Base-by-base conservation (phyloP, 306 rosid genomes). In the Vicia sativa region DNA sequence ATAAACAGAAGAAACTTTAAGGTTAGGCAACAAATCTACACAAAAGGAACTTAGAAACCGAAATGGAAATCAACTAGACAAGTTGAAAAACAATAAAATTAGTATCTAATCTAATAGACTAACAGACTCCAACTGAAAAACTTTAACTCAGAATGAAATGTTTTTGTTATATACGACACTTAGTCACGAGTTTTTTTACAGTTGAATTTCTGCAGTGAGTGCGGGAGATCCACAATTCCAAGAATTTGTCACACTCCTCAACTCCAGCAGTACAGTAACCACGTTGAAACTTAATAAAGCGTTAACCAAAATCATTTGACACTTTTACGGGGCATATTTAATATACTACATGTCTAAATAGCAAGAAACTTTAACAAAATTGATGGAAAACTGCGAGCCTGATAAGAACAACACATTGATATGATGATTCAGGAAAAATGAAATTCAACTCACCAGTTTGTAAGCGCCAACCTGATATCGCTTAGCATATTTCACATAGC, bases 361-460 rank as follows among this genome's bases (percentile, higher is more conserved):
- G 42, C 16, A 43, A 45, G 66, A 44, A 65, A 55, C 31, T 42
- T 15, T 23, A 13, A 45, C 35, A 44, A 56, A 74, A 13, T 39
- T 15, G 3, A 65, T 65, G 53, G 72, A 14, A 43, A 46, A 14
- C 54, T 29, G 59, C 12, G 7, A 28, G 59, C 35, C 28, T 29
- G 39, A 42, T 73, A 34, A 65, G 50, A 54, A 41, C 72, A 73
- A 54, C 14, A 63, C 35, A 70, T 52, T 42, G 11, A 42, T 29
- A 64, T 28, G 15, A 29, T 18, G 72, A 65, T 37, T 18, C 38
- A 41, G 43, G 61, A 66, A 65, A 54, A 63, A 60, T 9, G 9
- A 57, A 58, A 19, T 74, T 59, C 55, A 75, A 69, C 80, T 76
- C 67, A 76, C 80, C 65, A 2, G 67, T 19, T 9, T 0, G 9